Evolutionary conservation across 208 protist species (phyloP), one percentile per base, ranked within the genome.

Genomic region (Wallacemonas sp.): DNA sequence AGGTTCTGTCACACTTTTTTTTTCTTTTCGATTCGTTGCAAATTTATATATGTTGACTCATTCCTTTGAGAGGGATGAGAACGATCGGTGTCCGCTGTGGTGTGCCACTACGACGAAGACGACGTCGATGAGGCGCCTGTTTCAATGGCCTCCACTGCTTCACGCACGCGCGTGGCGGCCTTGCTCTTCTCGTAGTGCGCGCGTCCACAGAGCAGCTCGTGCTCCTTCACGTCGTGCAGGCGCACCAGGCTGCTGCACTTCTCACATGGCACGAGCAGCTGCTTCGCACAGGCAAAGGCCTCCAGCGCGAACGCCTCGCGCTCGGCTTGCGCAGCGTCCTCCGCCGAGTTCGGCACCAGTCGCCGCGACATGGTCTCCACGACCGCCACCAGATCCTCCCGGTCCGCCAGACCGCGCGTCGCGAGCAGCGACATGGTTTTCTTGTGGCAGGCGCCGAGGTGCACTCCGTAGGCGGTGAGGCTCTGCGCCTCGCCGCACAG

Each of bases 151-250:
- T 77, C 29, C 36, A 72, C 74, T 7, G 70, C 65, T 1, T 62
- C 61, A 20, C 71, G 63, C 20, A 76, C 68, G 12, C 82, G 74
- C 72, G 79, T 64, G 0, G 70, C 77, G 1, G 75, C 79, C n/a
- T 76, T 65, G 16, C 73, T 79, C 64, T 61, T 78, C 16, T 52
- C 61, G 44, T 87, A 84, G 57, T 79, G 83, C 31, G 62, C 32
- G 14, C 72, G 67, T 11, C 69, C 81, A 49, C 88, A 94, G 28
- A 89, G 76, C 61, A 75, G 67, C 66, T 86, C 75, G 50, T 94
- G 88, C 69, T 91, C 84, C 55, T 82, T 83, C 11, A 81, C 72
- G 36, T 94, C 88, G 31, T 91, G 82, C 48, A 94, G 65, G 26
- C 84, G 88, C 22, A 89, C 36, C 20, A 64, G 38, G n/a, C 52